Evolutionary conservation across 176 grass and related monocot species (phyloP), one percentile per base, ranked within the genome.

Genomic region (Musa acuminata): DNA sequence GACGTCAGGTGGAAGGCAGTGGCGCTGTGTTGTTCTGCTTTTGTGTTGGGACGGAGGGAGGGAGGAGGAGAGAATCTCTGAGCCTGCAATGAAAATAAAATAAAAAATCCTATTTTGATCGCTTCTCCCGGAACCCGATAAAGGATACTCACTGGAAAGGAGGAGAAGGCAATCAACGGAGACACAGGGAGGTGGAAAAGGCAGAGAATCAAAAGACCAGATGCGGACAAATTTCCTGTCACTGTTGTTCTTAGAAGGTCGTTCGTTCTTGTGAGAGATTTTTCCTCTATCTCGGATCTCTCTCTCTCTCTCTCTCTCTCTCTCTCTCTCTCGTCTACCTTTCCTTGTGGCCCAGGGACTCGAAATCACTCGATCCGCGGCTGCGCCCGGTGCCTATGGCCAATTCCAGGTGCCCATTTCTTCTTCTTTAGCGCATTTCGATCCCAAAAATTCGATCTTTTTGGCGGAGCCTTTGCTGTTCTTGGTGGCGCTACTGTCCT

Each of bases 211-310:
- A 85, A 85, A 83, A 66, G 87, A 82, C 66, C 75, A 72, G 64
- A 84, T 75, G 82, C 83, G 83, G 84, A 90, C 87, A 90, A 86
- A 79, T 84, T 86, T 86, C 77, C 78, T 86, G 87, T 79, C 83
- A 85, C 78, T 90, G 78, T 35, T 70, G 17, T 90, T 86, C 87
- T 77, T 80, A 81, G 81, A 86, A 86, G 81, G 75, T 81, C 78
- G 64, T 83, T 83, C 58, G 67, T 71, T 79, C 55, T 69, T 79
- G 64, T 68, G 80, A 75, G 78, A 80, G 50, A 52, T 58, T 29
- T 75, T 52, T 80, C 62, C 73, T 49, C 64, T 52, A 27, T 72
- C 68, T 73, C 29, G 69, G 69, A 72, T n/a, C n/a, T n/a, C n/a
- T n/a, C n/a, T n/a, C n/a, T n/a, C n/a, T 80, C 68, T 72, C 69